Conservation (phyloP, 345 rosid species). For the Noccaea caerulescens region DNA sequence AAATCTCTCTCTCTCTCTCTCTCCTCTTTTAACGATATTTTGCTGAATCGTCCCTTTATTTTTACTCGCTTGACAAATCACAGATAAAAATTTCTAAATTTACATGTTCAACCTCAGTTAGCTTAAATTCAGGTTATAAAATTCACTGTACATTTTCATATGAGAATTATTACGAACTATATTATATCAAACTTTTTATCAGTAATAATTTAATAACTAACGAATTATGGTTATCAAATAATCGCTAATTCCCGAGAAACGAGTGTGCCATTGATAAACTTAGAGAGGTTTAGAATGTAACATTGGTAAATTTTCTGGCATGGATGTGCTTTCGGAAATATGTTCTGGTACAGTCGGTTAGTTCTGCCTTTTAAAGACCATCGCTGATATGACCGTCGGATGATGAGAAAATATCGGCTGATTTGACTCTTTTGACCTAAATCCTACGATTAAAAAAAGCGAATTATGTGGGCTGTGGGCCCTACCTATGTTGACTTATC, state of each 20-base stretch:
- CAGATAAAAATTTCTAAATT: too few relatives aligned
- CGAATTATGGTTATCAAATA: background rate
- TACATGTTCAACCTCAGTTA: background rate
- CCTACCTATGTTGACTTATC: constrained; percentile 3
- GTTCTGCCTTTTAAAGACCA: background rate
- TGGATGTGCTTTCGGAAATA: constrained; percentile 1
- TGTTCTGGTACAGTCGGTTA: background rate
- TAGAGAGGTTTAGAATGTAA: constrained; percentile 14
- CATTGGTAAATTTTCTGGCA: constrained; percentile 2
- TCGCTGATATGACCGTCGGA: constrained; percentile 15
- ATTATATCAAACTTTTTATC: too few relatives aligned
- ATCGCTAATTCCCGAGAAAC: background rate
- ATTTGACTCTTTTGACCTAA: constrained; percentile 1
- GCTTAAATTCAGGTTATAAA: too few relatives aligned
- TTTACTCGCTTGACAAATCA: background rate
- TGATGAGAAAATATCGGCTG: constrained; percentile 8
- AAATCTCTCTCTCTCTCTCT: constrained; percentile 26
- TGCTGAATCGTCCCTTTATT: constrained; percentile 1
- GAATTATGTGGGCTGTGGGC: background rate
- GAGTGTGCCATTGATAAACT: background rate
- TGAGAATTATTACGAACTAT: too few relatives aligned
- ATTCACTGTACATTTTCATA: too few relatives aligned
- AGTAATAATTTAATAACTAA: background rate
- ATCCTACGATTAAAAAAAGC: background rate
- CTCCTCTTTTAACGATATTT: constrained; percentile 5